Evolutionary conservation across 139 green algal genomes (phyloP).

Genomic region (Haematococcus sp.): DNA sequence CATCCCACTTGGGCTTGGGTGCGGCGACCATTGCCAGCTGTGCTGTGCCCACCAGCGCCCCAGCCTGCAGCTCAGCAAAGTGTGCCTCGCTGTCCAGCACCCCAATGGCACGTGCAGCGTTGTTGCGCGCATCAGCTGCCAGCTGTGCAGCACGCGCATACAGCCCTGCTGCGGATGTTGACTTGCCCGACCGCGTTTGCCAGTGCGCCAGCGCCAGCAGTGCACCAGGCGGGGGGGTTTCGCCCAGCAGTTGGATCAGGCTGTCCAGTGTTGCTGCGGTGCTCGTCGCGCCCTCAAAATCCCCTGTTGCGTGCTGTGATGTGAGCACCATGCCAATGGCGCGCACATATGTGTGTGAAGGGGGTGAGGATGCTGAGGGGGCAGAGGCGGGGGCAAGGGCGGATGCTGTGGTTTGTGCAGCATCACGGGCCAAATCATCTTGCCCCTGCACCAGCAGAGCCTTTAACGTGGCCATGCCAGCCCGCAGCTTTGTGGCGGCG

Average conservation of each 20-base stretch:
- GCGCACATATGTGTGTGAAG: background rate
- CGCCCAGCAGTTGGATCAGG: background rate
- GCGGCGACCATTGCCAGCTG: constrained; percentile 28
- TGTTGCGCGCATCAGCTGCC: background rate
- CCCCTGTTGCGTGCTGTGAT: constrained; percentile 1
- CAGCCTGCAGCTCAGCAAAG: constrained; percentile 31
- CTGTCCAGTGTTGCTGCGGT: constrained; percentile 1
- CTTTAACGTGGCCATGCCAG: no score
- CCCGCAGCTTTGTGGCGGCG: no score
- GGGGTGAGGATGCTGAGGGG: background rate
- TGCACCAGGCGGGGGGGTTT: background rate
- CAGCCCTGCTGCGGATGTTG: background rate
- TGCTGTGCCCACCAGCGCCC: constrained; percentile 28
- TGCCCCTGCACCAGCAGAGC: background rate
- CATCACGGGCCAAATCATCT: background rate
- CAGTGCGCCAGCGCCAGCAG: background rate
- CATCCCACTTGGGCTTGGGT: constrained; percentile 46
- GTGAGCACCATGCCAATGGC: background rate
- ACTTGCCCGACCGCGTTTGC: background rate
- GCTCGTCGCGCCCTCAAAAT: background rate
- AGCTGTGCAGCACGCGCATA: background rate
- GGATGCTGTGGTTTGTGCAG: background rate
- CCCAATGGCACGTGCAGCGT: background rate
- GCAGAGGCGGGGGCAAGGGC: background rate
- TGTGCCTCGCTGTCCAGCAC: background rate